Percentiles rank a stretch among this genome's conserved stretches.
These are phyloP conservation scores for Colletotrichum sp. DNA, from an alignment of 2,329 filamentous ascomycete genomes.

Conservation along the genomic window DNA sequence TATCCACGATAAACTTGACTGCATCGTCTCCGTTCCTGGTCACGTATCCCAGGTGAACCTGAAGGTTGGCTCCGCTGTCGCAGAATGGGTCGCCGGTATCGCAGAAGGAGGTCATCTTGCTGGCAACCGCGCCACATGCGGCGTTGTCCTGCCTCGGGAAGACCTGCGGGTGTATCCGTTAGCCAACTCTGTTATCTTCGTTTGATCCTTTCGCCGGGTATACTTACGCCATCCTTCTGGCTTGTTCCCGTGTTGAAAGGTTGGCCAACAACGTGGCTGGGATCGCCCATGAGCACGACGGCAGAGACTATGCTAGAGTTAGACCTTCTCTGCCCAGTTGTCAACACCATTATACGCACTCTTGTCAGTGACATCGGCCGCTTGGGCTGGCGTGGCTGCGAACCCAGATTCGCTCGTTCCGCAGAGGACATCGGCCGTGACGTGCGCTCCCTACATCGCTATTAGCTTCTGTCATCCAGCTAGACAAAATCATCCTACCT, in stretches of 20 bases:
- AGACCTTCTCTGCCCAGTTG: background rate
- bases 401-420: constrained; percentile 34
- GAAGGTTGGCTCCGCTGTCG: constrained; percentile 31
- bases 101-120: constrained; percentile 42
- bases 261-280: constrained; percentile 39
- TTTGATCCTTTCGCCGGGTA: background rate
- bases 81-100: constrained; percentile 46
- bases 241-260: constrained; percentile 41
- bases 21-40: constrained; percentile 35
- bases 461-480: background rate
- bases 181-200: background rate
- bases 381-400: constrained; percentile 27
- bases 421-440: constrained; percentile 41
- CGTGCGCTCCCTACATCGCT: constrained; percentile 38
- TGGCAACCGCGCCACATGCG: constrained; percentile 36
- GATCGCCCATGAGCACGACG: constrained; percentile 45
- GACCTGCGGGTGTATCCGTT: constrained; percentile 26
- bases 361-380: constrained; percentile 33
- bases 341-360: constrained; percentile 6
- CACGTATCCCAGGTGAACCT: constrained; percentile 40
- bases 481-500: constrained; percentile 28
- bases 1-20: constrained; percentile 36
- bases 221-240: constrained; percentile 39
- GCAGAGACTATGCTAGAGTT: constrained; percentile 36
- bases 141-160: constrained; percentile 36